These are phyloP conservation scores for Emmonsiellopsis sp. DNA, from an alignment of 2,329 filamentous ascomycete species.

Conservation along the genomic window DNA sequence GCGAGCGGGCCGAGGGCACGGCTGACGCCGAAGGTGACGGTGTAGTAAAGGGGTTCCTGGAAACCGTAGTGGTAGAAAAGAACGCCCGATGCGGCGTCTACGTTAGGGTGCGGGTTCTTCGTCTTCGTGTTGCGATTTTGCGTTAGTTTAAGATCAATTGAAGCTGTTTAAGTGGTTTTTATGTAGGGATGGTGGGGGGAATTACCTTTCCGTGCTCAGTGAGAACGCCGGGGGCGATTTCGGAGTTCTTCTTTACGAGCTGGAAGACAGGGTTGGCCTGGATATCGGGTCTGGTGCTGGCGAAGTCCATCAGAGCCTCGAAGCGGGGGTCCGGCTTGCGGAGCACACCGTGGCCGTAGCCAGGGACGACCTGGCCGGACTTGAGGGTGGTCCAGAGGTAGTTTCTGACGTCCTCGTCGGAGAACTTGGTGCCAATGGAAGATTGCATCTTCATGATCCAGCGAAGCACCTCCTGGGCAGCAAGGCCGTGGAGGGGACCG, in stretches of 20 bases:
- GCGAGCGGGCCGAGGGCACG: conserved; percentile 75
- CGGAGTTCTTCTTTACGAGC: conserved; percentile 86
- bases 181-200: conserved; percentile 3
- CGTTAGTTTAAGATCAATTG: background rate
- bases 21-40: conserved; percentile 58
- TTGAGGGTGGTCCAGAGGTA: conserved; percentile 93
- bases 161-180: background rate
- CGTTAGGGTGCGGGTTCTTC: conserved; percentile 96
- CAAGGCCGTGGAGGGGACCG: conserved; percentile 85
- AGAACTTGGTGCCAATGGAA: conserved; percentile 67
- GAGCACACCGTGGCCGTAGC: conserved; percentile 91
- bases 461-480: conserved; percentile 91
- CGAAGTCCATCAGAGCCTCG: conserved; percentile 94
- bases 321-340: conserved; percentile 96
- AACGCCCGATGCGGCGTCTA: conserved; percentile 86
- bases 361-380: conserved; percentile 86
- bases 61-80: conserved; percentile 98
- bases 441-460: conserved; percentile 97
- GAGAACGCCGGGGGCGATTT: conserved; percentile 81
- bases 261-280: conserved; percentile 82
- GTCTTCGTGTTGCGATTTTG: conserved; percentile 43
- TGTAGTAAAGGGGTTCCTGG: conserved; percentile 94
- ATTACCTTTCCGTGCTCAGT: conserved; percentile 80
- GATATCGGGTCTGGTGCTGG: conserved; percentile 74
- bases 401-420: conserved; percentile 70